Evolutionary conservation across 2,329 filamentous ascomycete species (phyloP).

Genomic region (Lachnellula suecica): DNA sequence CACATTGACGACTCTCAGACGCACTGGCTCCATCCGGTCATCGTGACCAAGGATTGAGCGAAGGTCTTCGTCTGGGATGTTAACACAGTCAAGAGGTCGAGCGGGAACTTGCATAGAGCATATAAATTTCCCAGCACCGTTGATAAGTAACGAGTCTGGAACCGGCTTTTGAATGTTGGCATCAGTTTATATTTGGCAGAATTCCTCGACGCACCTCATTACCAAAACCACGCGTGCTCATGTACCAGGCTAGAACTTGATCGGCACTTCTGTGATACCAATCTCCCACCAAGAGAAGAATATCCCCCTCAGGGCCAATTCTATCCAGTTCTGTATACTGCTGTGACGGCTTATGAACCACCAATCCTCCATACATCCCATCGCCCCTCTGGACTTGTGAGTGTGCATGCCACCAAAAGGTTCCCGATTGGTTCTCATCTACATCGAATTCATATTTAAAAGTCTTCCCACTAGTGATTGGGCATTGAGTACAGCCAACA

Average conservation of each 20-base stretch:
- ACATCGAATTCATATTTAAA: conserved; percentile 37
- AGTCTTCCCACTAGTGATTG: conserved; percentile 28
- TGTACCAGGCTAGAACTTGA: conserved; percentile 44
- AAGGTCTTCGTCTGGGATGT: conserved; percentile 17
- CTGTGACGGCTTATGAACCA: conserved; percentile 40
- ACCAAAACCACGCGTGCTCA: conserved; percentile 41
- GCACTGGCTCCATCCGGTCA: conserved; percentile 19
- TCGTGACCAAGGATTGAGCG: conserved; percentile 22
- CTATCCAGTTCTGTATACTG: conserved; percentile 8
- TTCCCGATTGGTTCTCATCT: conserved; percentile 16
- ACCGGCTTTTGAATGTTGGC: conserved; percentile 37
- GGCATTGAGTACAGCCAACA: conserved; percentile 42
- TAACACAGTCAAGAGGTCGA: conserved; percentile 42
- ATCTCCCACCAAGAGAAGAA: conserved; percentile 47
- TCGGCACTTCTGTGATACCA: conserved; percentile 46
- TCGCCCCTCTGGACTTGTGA: conserved; percentile 42
- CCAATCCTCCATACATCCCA: conserved; percentile 46
- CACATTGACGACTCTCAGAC: conserved; percentile 42
- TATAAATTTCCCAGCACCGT: conserved; percentile 44
- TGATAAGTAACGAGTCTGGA: conserved; percentile 47
- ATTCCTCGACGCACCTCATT: conserved; percentile 35
- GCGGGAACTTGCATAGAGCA: conserved; percentile 46
- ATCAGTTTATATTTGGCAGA: neutral
- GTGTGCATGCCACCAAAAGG: conserved; percentile 43
- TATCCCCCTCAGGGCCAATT: conserved; percentile 37